Evolutionary conservation across 257 asterid genomes (phyloP).

Genomic region (Penstemon barbatus): DNA sequence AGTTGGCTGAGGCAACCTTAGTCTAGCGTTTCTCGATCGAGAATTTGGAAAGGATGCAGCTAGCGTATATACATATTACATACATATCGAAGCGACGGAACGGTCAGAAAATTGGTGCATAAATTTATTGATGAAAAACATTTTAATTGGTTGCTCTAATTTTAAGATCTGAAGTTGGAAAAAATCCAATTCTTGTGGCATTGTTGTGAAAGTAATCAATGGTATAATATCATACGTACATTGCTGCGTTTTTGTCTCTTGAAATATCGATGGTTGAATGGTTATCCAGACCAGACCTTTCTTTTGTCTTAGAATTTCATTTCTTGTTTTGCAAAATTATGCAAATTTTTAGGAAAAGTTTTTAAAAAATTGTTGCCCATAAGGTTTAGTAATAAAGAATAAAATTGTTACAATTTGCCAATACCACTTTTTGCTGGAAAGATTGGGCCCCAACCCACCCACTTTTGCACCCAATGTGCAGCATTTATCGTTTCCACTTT

Average conservation of each 20-base stretch:
- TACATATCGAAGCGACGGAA: background rate
- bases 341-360: too few relatives aligned
- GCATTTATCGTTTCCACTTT: too few relatives aligned
- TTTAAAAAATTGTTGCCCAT: too few relatives aligned
- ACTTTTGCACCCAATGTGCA: too few relatives aligned
- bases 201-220: too few relatives aligned
- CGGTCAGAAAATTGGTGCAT: background rate
- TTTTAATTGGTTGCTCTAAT: background rate
- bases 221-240: too few relatives aligned
- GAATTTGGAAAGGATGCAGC: background rate
- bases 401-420: too few relatives aligned
- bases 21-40: conserved; percentile 20
- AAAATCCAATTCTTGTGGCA: background rate
- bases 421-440: too few relatives aligned
- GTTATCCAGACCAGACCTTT: background rate
- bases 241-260: too few relatives aligned
- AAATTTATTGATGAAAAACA: background rate
- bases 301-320: background rate
- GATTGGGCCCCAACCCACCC: too few relatives aligned
- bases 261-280: background rate
- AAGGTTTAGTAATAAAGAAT: too few relatives aligned
- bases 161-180: background rate
- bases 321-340: background rate
- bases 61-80: conserved; percentile 1
- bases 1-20: conserved; percentile 52